phyloP scores from a whole-genome alignment of 2,329 filamentous ascomycete species.

The Cryphonectria parasitica region DNA sequence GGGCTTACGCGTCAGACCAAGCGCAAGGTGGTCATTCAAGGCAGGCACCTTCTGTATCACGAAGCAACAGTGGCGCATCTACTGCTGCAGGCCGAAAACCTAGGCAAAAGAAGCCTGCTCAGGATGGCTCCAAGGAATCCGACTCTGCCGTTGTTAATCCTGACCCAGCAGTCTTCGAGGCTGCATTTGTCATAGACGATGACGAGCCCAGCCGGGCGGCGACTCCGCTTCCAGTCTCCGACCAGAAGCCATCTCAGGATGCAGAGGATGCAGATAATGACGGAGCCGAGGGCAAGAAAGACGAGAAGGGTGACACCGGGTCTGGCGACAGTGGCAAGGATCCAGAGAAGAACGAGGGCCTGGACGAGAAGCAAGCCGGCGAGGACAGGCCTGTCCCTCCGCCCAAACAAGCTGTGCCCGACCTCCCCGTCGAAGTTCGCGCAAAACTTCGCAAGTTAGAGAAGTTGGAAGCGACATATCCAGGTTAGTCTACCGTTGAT shows the following conservation, averaged over 20 bases:
- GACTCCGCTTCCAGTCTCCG: slow-evolving; percentile 22
- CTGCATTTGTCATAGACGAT: slow-evolving; percentile 85
- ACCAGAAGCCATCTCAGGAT: slow-evolving; percentile 24
- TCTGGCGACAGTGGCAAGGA: slow-evolving; percentile 31
- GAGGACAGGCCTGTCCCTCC: slow-evolving; percentile 25
- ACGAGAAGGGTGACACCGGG: slow-evolving; percentile 23
- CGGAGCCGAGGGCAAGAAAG: slow-evolving; percentile 23
- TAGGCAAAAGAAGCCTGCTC: slow-evolving; percentile 48
- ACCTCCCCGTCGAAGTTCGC: slow-evolving; percentile 75
- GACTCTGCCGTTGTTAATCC: slow-evolving; percentile 56
- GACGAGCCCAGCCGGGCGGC: slow-evolving; percentile 57
- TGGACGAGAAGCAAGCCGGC: slow-evolving; percentile 22
- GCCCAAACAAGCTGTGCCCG: slow-evolving; percentile 41
- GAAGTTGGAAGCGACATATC: slow-evolving; percentile 85
- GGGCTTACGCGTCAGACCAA: slow-evolving; percentile 43
- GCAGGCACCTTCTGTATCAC: slow-evolving; percentile 48
- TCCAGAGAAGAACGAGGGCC: slow-evolving; percentile 29
- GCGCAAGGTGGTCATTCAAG: slow-evolving; percentile 47
- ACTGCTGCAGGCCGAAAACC: slow-evolving; percentile 40
- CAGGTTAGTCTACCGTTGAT: slow-evolving; percentile 57
- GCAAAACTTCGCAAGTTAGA: slow-evolving; percentile 83
- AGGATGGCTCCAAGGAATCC: slow-evolving; percentile 39
- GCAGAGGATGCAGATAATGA: slow-evolving; percentile 25
- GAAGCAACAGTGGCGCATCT: slow-evolving; percentile 39
- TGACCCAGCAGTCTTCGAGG: slow-evolving; percentile 86